Percentiles rank a stretch among this genome's conserved stretches.
Evolutionary conservation across 108 stramenopile genomes (phyloP).

Genomic region (Skeletonema tropicum): DNA sequence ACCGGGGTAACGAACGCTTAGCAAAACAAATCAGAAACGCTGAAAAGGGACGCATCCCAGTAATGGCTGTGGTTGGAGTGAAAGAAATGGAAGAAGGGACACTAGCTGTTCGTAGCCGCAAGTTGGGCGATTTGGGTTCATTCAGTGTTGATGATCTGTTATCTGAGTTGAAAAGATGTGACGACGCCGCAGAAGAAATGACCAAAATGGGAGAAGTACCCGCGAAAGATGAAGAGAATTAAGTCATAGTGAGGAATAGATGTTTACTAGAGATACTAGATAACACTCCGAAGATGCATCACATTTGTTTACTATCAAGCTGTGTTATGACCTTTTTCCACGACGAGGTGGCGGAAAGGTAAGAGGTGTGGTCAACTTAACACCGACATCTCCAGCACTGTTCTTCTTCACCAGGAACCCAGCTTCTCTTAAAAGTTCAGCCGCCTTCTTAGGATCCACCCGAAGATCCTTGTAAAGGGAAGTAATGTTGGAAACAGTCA

Average conservation of each 20-base stretch:
- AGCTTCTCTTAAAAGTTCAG: conserved; percentile 64
- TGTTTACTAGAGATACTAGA: neutral
- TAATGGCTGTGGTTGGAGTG: conserved; percentile 94
- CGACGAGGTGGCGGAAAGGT: conserved; percentile 67
- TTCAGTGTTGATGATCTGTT: conserved; percentile 79
- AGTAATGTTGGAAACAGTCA: conserved; percentile 63
- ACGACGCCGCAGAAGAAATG: conserved; percentile 76
- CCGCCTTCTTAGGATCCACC: conserved; percentile 59
- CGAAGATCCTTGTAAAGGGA: conserved; percentile 66
- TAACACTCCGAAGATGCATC: neutral
- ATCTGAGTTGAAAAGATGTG: conserved; percentile 63
- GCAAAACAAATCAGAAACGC: conserved; percentile 97
- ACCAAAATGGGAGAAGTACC: conserved; percentile 64
- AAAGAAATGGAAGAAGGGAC: conserved; percentile 90
- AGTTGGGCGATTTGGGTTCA: conserved; percentile 88
- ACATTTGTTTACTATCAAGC: neutral
- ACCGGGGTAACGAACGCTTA: conserved; percentile 89
- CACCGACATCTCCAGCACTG: conserved; percentile 38
- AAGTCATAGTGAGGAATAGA: neutral
- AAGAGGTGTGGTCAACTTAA: conserved; percentile 68
- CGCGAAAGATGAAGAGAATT: conserved; percentile 29
- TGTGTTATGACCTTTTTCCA: conserved; percentile 32
- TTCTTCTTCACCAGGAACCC: conserved; percentile 72
- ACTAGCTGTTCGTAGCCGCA: conserved; percentile 86
- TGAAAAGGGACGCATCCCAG: conserved; percentile 90